A percentile compares a stretch with the other conserved stretches of the same genome.
Conservation (phyloP, 176 grass and related monocot genomes). For the Zea mays region Zm-B73-REFERENCE-NAM-5.0 NC_050099.1:187624501-187625000, state of each 20-base stretch:
- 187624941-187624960: neutral
- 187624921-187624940: neutral
- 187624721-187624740: neutral
- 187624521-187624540: neutral
- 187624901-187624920: neutral
- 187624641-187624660: neutral
- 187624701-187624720: neutral
- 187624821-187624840: neutral
- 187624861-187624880: neutral
- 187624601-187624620: neutral
- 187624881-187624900: neutral
- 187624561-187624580: neutral
- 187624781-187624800: neutral
- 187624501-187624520: neutral
- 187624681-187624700: too few relatives aligned
- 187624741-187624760: neutral
- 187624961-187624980: neutral
- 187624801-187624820: neutral
- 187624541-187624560: neutral
- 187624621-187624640: neutral
- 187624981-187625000: neutral
- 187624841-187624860: neutral
- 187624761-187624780: neutral
- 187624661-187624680: neutral
- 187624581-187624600: conserved; percentile 3